phyloP scores from a whole-genome alignment of 108 stramenopile species.

The Chaetoceros tenuissimus region DNA sequence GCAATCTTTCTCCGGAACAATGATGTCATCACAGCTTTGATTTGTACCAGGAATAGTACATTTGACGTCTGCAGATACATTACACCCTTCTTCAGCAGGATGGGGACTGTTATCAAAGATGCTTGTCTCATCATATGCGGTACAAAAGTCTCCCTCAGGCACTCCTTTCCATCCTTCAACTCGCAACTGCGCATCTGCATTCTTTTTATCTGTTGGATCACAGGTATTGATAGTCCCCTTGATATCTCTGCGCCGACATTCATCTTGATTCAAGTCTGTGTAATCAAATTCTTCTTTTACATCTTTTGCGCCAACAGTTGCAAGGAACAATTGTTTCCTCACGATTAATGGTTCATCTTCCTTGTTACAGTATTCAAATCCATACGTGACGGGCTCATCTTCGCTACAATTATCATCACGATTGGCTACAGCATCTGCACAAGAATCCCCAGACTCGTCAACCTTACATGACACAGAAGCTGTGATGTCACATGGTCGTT shows the following conservation, averaged over 20 bases:
- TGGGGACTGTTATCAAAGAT: neutral
- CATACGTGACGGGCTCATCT: neutral
- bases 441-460: no score
- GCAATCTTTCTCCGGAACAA: neutral
- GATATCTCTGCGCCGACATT: neutral
- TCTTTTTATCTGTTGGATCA: no score
- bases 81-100: neutral
- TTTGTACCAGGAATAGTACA: neutral
- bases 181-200: neutral
- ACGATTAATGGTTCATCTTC: neutral
- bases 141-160: neutral
- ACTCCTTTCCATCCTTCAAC: neutral
- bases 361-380: neutral
- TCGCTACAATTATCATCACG: neutral
- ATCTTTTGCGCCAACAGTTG: neutral
- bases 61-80: neutral
- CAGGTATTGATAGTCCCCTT: neutral
- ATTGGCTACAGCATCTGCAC: no score
- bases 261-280: neutral
- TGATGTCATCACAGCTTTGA: neutral
- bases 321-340: neutral
- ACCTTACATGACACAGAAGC: neutral
- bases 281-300: neutral
- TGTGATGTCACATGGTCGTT: neutral
- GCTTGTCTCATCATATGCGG: neutral